Evolutionary conservation across 495 filamentous ascomycete species (phyloP).

Genomic region (Annulohypoxylon moriforme): DNA sequence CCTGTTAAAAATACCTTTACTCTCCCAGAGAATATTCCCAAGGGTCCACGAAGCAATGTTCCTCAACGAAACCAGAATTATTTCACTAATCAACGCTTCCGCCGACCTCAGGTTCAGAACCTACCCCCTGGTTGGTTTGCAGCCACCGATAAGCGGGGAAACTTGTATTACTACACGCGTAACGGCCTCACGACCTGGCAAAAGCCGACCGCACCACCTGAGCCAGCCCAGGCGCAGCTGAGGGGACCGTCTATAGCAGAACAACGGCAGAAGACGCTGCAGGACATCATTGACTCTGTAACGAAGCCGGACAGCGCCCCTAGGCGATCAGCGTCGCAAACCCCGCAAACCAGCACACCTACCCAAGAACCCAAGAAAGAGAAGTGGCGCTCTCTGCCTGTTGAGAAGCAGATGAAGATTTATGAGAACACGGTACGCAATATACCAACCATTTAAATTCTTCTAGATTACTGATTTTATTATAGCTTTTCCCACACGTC

Average conservation of each 20-base stretch:
- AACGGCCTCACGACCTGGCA: conserved; percentile 82
- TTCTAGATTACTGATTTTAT: conserved; percentile 38
- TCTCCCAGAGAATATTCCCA: conserved; percentile 65
- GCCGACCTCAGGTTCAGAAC: conserved; percentile 64
- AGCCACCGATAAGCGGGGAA: conserved; percentile 71
- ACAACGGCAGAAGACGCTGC: conserved; percentile 66
- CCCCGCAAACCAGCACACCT: conserved; percentile 70
- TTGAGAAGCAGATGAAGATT: conserved; percentile 91
- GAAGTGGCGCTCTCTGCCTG: conserved; percentile 80
- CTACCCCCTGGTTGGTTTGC: conserved; percentile 86
- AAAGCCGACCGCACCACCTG: conserved; percentile 71
- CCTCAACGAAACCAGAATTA: conserved; percentile 70
- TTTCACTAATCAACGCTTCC: conserved; percentile 68
- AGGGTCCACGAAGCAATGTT: conserved; percentile 73
- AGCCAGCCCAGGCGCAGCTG: conserved; percentile 68
- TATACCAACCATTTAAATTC: not conserved
- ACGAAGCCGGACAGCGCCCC: conserved; percentile 69
- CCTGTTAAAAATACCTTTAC: conserved; percentile 51
- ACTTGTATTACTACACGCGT: conserved; percentile 83
- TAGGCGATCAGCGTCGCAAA: conserved; percentile 63
- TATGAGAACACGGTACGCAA: conserved; percentile 87
- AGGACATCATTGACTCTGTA: conserved; percentile 87
- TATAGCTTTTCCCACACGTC: conserved; percentile 81
- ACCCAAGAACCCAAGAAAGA: conserved; percentile 76
- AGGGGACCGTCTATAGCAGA: conserved; percentile 72